Evolutionary conservation across 352 stramenopile genomes (phyloP), one percentile per base, ranked within the genome.

Genomic region (Phytophthora sansomeana): DNA sequence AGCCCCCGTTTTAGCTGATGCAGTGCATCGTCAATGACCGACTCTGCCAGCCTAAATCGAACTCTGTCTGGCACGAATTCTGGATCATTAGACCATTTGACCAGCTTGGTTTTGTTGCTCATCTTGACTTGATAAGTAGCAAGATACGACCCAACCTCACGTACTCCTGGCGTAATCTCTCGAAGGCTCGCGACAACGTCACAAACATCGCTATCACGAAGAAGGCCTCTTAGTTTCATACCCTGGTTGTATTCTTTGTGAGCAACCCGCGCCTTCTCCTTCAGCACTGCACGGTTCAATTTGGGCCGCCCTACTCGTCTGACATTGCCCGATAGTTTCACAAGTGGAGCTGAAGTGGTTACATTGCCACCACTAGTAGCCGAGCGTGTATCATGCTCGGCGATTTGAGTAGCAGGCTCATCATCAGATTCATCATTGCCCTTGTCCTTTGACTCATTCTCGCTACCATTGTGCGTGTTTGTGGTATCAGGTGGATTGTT

Each of bases 231-330:
- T 13, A 66, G 48, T 13, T 46, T 30, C 17, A 53, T 66, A 28
- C 58, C 58, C 0, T n/a, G 30, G 38, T 53, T 66, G 38, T 58
- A 66, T n/a, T 47, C 38, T 35, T 53, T 47, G 9, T 29, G 29
- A 6, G 48, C 38, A 39, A 17, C 9, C 10, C 21, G 28, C 19
- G 28, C 19, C 21, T 58, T 46, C 16, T 53, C 0, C 4, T 51
- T 41, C 36, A 21, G 21, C 7, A 33, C 17, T 1, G 28, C 49
- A n/a, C 48, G n/a, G 32, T 58, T 58, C 9, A 58, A 17, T 0
- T 10, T 17, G 7, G 58, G 58, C 2, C 48, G 11, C 1, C 48
- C 47, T 9, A 44, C 38, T 19, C 5, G 21, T 29, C 2, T 39
- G 9, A 43, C 6, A 16, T 48, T 39, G 0, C 32, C 16, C 11